Base-by-base conservation (phyloP, 352 stramenopile genomes). In the Globisporangium cylindrosporum region DNA sequence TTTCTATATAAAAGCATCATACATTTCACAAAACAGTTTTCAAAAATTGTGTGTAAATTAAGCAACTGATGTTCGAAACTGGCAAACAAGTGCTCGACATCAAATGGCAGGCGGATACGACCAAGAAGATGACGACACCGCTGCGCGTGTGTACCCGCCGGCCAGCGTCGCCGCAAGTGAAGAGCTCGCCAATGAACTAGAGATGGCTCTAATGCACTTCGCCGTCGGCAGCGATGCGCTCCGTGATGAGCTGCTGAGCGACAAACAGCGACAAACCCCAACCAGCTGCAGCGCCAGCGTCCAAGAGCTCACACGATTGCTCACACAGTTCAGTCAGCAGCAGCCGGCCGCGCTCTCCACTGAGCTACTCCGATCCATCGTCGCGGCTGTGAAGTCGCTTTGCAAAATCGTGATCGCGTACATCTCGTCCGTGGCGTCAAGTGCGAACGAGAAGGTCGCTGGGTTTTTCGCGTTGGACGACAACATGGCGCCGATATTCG, bases 371-470 rank as follows among this genome's bases (percentile, higher is more conserved):
- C 20, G 14, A 0, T n/a, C 57, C 14, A 25, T 69, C 8, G 43
- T 67, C n/a, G 59, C 59, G 49, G 59, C 72, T 38, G 69, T 75
- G 41, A 80, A 84, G 72, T n/a, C 60, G 43, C 64, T 85, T 25
- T 76, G 79, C 59, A 70, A 74, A 36, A 41, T 63, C 5, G 58
- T 38, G 18, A 72, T 74, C 25, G 73, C 71, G 20, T 74, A 62
- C 46, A 61, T 75, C 14, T 25, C 71, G 22, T 29, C 59, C 34
- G 57, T 68, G 7, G 57, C 68, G 18, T 58, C 58, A 12, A 71
- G 24, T 49, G 38, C 14, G 56, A 62, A 1, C 56, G 61, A 62
- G 14, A 29, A 79, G 48, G 57, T 69, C 0, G 53, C 57, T 3
- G 48, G 34, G 5, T 49, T 78, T 9, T 3, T 80, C 2, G 54